A percentile compares a stretch with the other conserved stretches of the same genome.
phyloP scores from a whole-genome alignment of 805 yeast species.

The Cyberlindnera veronae region DNA sequence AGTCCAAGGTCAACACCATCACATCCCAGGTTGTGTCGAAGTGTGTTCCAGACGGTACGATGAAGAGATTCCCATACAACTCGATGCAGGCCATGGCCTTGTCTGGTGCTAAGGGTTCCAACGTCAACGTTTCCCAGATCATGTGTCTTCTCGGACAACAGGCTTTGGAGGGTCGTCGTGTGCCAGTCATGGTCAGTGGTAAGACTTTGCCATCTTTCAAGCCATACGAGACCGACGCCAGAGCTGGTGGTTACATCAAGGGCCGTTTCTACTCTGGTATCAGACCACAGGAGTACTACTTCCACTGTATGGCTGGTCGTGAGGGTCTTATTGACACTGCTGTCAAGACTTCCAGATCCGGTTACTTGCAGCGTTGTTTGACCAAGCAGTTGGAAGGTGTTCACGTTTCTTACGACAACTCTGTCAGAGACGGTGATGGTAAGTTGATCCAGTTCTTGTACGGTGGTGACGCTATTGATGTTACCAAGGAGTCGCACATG shows the following conservation, averaged over 20 bases:
- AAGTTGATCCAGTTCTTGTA: conserved; percentile 89
- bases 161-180: conserved; percentile 98
- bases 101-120: conserved; percentile 99
- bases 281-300: conserved; percentile 96
- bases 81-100: conserved; percentile 99
- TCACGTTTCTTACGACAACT: conserved; percentile 87
- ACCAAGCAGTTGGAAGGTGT: conserved; percentile 98
- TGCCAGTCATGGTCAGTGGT: conserved; percentile 98
- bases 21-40: conserved; percentile 92
- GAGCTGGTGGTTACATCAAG: conserved; percentile 98
- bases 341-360: conserved; percentile 96
- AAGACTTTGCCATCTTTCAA: conserved; percentile 95
- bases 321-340: conserved; percentile 99
- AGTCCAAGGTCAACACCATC: conserved; percentile 84
- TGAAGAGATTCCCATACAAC: conserved; percentile 92
- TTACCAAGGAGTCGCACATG: conserved; percentile 92
- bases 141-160: conserved; percentile 99
- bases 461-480: conserved; percentile 97
- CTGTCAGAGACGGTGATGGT: conserved; percentile 95
- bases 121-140: conserved; percentile 97
- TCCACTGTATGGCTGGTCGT: conserved; percentile 99
- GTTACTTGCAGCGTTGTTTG: conserved; percentile 96
- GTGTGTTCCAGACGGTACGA: conserved; percentile 95
- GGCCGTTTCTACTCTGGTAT: conserved; percentile 97
- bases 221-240: conserved; percentile 93